Percentiles rank a stretch among this genome's conserved stretches.
phyloP scores from a whole-genome alignment of 768 basidiomycete genomes.

The Suillus placidus region DNA sequence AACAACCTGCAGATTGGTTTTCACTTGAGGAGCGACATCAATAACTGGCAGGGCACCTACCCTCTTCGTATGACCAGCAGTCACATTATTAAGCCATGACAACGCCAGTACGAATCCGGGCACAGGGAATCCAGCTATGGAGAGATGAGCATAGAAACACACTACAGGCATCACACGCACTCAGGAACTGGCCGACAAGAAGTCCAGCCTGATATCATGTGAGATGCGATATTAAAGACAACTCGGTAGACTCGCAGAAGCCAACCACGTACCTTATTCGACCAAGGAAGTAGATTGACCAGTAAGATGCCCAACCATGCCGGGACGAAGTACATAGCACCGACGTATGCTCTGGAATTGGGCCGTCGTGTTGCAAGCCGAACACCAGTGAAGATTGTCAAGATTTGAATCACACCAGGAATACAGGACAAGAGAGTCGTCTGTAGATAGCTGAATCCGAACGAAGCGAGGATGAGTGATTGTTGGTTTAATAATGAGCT shows the following conservation, averaged over 20 bases:
- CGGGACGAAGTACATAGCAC: background rate
- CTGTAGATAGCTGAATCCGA: background rate
- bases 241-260: background rate
- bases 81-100: background rate
- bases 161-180: constrained; percentile 31
- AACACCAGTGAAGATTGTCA: background rate
- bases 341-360: background rate
- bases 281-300: background rate
- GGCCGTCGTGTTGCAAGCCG: background rate
- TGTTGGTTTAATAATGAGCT: background rate
- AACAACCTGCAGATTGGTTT: background rate
- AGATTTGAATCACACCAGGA: background rate
- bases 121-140: constrained; percentile 21
- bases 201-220: constrained; percentile 1
- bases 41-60: background rate
- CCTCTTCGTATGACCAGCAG: background rate
- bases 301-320: background rate
- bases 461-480: background rate
- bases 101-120: background rate
- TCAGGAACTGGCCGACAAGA: constrained; percentile 56
- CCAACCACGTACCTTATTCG: background rate
- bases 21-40: background rate
- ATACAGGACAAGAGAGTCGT: background rate
- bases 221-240: background rate
- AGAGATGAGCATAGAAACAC: background rate